Base-by-base conservation (phyloP, 164 flowering plant species). In the Akebia trifoliata region DNA sequence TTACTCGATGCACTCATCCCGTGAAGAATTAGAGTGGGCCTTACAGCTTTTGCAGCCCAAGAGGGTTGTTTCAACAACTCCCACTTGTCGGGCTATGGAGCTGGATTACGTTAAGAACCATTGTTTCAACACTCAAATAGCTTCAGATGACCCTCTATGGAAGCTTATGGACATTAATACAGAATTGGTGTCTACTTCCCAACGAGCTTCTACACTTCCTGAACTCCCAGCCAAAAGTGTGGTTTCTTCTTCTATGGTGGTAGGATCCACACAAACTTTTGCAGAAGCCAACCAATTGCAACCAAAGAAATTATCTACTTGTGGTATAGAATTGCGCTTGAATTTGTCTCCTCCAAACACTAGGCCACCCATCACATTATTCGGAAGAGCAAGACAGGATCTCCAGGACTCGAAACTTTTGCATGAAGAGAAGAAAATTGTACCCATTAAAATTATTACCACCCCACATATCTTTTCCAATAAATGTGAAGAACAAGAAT, bases 1-100 rank as follows among this genome's bases (percentile, higher is more conserved):
- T 65, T 90, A 79, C 73, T 85, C 93, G 0, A 84, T 78, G 65
- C 97, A 90, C 65, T 90, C 97, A 30, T 87, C 97, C 9, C 75
- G 72, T 48, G 91, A 81, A 61, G 97, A 90, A 63, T 30, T 90
- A 31, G 95, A 87, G 59, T 84, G 88, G 85, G 93, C 93, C 1
- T 68, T 87, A 69, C 77, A 85, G 64, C 79, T 82, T 72, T 82
- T 90, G 52, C 72, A 74, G 15, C 97, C 97, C 30, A 87, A 79
- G 58, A 62, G 84, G 77, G 87, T 90, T 31, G 78, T 85, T 35
- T 90, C 97, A 17, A 87, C 97, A 55, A 83, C 95, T 37, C 84
- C 90, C 4, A 50, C 45, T 62, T 86, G 92, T 64, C 62, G 82
- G 43, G 90, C 95, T 50, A 72, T 79, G 86, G 97, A 87, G 70